Evolutionary conservation across 768 basidiomycete genomes (phyloP), one percentile per base, ranked within the genome.

Genomic region (Lepiota venenata): DNA sequence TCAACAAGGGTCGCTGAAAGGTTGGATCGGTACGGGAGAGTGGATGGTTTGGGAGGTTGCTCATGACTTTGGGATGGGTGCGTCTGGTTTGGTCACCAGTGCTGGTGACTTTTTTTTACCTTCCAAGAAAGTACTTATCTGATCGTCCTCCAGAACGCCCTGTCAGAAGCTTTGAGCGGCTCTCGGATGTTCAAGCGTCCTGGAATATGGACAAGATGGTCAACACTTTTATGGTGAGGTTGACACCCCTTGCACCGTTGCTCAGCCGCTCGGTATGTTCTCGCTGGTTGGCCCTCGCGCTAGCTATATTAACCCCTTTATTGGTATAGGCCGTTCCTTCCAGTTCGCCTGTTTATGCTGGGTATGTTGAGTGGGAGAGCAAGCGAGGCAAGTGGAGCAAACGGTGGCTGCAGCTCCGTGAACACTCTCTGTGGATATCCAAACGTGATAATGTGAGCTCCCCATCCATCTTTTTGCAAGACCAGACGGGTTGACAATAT

Each of bases 331-430:
- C 70, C 48, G 72, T 73, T 15, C 77, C 74, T 16, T 69, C 78
- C n/a, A 76, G 71, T 57, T 70, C 78, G 21, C 74, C 80, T 6
- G 70, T 66, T 18, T 68, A 74, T 63, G 72, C 74, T 36, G 75
- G 87, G 5, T 93, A 85, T 63, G 83, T 98, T 21, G 91, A 98
- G 66, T 90, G 85, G 81, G 92, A 96, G 73, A 76, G 75, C 42
- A 98, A 96, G 71, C 83, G 87, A 56, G 93, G 93, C 35, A 97
- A 97, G 69, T 99, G 96, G 97, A 87, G 76, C 52, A 98, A 98
- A 70, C 82, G 93, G 32, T 95, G 87, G 83, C 75, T 99, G 64
- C 84, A 87, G 62, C 79, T 97, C 21, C 79, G 91, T 45, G 93
- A 95, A 63, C 91, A 95, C 59, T 81, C 83, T 56, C 64, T 98